These are phyloP conservation scores for Oryza punctata DNA, from an alignment of 176 grass and related monocot species.

Conservation along the genomic window DNA sequence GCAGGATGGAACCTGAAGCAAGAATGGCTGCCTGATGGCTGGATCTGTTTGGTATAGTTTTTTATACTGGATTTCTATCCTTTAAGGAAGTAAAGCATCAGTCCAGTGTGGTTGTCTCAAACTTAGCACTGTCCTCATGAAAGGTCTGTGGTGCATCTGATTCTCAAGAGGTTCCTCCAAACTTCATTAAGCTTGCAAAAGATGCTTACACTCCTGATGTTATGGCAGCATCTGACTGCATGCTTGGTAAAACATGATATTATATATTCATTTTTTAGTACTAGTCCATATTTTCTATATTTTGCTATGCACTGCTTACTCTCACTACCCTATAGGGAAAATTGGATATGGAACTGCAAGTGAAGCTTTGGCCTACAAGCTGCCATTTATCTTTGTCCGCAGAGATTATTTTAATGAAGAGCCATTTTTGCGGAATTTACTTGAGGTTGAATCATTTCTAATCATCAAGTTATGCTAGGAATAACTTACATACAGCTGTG, in stretches of 20 bases:
- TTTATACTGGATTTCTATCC: slow-evolving; percentile 21
- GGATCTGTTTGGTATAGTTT: slow-evolving; percentile 83
- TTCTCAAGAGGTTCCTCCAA: slow-evolving; percentile 68
- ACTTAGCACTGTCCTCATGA: slow-evolving; percentile 26
- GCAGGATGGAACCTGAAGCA: slow-evolving; percentile 94
- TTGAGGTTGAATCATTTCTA: slow-evolving; percentile 68
- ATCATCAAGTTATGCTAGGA: slow-evolving; percentile 9
- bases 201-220: slow-evolving; percentile 78
- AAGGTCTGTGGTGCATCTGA: slow-evolving; percentile 85
- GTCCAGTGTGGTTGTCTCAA: not conserved
- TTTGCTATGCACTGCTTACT: slow-evolving; percentile 12
- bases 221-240: slow-evolving; percentile 83
- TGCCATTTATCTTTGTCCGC: slow-evolving; percentile 94
- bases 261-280: slow-evolving; percentile 19
- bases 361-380: slow-evolving; percentile 95
- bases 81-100: not conserved
- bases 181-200: slow-evolving; percentile 78
- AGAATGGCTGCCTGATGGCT: slow-evolving; percentile 85
- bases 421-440: slow-evolving; percentile 95
- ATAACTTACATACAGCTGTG: not conserved
- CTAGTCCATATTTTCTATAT: not conserved
- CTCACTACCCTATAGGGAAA: slow-evolving; percentile 62
- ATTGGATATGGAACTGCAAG: slow-evolving; percentile 96
- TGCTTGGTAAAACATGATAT: slow-evolving; percentile 57
- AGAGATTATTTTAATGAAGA: slow-evolving; percentile 99